These are phyloP conservation scores for Clitopilus hobsonii DNA, from an alignment of 768 basidiomycete genomes.

Conservation along the genomic window DNA sequence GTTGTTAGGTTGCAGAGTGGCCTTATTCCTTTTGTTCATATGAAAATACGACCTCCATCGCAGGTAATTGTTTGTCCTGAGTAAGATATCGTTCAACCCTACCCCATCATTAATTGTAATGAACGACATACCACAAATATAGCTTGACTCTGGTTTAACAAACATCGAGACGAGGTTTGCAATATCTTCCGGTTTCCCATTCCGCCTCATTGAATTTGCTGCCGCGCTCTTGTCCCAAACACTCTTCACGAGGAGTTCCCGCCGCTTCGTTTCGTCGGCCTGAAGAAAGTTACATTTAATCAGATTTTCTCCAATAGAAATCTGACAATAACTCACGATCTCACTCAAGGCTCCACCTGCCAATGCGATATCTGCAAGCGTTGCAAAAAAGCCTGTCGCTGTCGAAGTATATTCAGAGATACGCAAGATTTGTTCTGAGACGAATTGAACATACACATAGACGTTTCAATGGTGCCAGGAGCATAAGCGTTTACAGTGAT, in stretches of 20 bases:
- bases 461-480: constrained; percentile 19
- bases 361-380: not conserved
- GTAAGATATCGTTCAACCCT: not conserved
- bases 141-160: constrained; percentile 25
- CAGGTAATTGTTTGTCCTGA: not conserved
- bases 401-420: not conserved
- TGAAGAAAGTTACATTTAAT: not conserved
- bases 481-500: constrained; percentile 33
- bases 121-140: constrained; percentile 23
- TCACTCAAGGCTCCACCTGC: not conserved
- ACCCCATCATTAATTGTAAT: not conserved
- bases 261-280: not conserved
- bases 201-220: constrained; percentile 5
- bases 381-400: not conserved
- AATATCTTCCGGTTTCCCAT: constrained; percentile 23
- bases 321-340: not conserved
- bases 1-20: too few relatives aligned
- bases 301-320: not conserved
- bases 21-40: not conserved
- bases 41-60: not conserved
- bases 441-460: constrained; percentile 7
- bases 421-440: not conserved
- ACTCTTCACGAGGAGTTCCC: not conserved
- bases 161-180: constrained; percentile 32
- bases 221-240: constrained; percentile 7